Percentiles rank a stretch among this genome's conserved stretches.
Conservation (phyloP, 1,139 yeast genomes). For the Candida labiduridarum region DNA sequence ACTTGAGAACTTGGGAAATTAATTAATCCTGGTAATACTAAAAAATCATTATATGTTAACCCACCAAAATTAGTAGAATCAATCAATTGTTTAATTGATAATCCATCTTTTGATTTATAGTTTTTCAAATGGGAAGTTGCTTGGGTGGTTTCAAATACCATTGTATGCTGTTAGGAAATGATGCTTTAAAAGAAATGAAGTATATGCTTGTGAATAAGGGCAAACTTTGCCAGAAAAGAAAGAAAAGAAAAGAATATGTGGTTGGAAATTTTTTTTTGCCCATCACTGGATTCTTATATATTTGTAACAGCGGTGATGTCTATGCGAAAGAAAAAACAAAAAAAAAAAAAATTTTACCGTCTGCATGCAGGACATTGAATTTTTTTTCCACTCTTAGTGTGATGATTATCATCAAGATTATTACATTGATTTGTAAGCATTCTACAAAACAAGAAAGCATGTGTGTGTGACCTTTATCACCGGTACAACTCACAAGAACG, state of each 20-base stretch:
- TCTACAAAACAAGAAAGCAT: not conserved
- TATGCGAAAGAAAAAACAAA: not conserved
- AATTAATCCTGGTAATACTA: slow-evolving; percentile 93
- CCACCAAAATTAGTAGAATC: slow-evolving; percentile 93
- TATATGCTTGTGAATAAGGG: slow-evolving; percentile 26
- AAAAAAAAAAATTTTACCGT: not conserved
- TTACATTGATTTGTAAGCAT: not conserved
- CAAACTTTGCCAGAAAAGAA: slow-evolving; percentile 50
- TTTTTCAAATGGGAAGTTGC: slow-evolving; percentile 70
- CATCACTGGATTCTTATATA: not conserved
- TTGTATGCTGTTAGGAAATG: slow-evolving; percentile 15
- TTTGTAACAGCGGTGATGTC: not conserved
- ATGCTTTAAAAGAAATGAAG: not conserved
- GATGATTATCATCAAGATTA: not conserved
- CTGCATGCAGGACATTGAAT: not conserved
- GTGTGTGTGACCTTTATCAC: no score
- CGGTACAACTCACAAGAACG: no score
- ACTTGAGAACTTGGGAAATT: slow-evolving; percentile 83
- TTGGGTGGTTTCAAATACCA: slow-evolving; percentile 57
- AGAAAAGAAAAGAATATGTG: slow-evolving; percentile 16
- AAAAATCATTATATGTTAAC: slow-evolving; percentile 93
- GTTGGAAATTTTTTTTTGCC: slow-evolving; percentile 8
- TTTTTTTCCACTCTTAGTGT: not conserved
- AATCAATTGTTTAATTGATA: slow-evolving; percentile 81
- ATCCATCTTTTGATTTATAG: slow-evolving; percentile 80